These are phyloP conservation scores for Lactifluus piperatus DNA, from an alignment of 768 basidiomycete genomes.

Conservation along the genomic window DNA sequence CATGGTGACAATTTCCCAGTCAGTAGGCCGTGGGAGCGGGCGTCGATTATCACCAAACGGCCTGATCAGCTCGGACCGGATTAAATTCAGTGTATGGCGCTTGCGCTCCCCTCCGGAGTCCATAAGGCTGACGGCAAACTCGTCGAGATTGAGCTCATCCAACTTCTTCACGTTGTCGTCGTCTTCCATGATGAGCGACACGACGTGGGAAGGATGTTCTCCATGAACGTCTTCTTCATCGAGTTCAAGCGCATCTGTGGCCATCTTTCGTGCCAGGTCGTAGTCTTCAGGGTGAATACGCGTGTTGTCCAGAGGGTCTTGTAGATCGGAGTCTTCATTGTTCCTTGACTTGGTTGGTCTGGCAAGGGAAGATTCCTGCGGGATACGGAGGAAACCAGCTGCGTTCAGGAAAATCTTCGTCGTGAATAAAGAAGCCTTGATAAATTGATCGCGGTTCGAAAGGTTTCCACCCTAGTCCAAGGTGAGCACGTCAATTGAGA, in stretches of 20 bases:
- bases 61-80: slow-evolving; percentile 72
- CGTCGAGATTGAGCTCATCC: slow-evolving; percentile 86
- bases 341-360: slow-evolving; percentile 53
- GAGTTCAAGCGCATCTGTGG: slow-evolving; percentile 91
- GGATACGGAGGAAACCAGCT: slow-evolving; percentile 83
- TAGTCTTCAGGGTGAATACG: slow-evolving; percentile 98
- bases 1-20: slow-evolving; percentile 89
- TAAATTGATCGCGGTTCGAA: slow-evolving; percentile 80
- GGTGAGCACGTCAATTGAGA: slow-evolving; percentile 1
- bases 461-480: slow-evolving; percentile 70
- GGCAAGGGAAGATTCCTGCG: slow-evolving; percentile 50
- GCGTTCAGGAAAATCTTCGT: slow-evolving; percentile 90
- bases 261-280: slow-evolving; percentile 97
- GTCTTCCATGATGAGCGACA: slow-evolving; percentile 80
- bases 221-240: slow-evolving; percentile 95
- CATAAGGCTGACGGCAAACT: slow-evolving; percentile 89
- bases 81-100: slow-evolving; percentile 81
- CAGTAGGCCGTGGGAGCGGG: slow-evolving; percentile 50
- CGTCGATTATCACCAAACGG: slow-evolving; percentile 74
- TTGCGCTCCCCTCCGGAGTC: slow-evolving; percentile 79
- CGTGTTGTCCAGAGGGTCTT: slow-evolving; percentile 90
- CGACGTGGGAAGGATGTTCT: slow-evolving; percentile 85
- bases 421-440: slow-evolving; percentile 69
- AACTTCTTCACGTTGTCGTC: slow-evolving; percentile 71
- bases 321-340: slow-evolving; percentile 55